Conservation (phyloP, 1,284 basidiomycete genomes). For the Ustanciosporium gigantosporum region DNA sequence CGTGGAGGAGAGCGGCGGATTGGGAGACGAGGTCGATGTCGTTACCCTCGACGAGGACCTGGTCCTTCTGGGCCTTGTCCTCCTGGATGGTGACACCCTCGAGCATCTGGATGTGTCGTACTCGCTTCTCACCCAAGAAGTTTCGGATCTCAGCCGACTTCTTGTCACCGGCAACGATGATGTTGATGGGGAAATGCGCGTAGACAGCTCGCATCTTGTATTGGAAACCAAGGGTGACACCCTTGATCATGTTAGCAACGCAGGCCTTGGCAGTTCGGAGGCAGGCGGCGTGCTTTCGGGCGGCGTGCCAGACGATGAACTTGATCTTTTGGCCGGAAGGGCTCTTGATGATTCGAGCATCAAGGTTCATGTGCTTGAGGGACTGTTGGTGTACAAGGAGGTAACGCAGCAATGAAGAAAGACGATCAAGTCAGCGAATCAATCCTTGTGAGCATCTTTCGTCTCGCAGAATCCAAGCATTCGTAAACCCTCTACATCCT, state of each 20-base stretch:
- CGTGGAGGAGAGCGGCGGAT: conserved; percentile 59
- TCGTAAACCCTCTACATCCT: no score
- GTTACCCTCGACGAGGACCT: conserved; percentile 63
- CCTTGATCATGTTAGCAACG: conserved; percentile 93
- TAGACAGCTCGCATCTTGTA: conserved; percentile 92
- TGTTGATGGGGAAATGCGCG: conserved; percentile 99
- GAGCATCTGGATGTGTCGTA: conserved; percentile 90
- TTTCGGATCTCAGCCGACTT: conserved; percentile 90
- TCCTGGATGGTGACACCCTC: conserved; percentile 83
- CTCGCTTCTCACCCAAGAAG: conserved; percentile 91
- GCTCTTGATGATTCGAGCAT: conserved; percentile 62
- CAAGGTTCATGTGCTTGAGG: conserved; percentile 61
- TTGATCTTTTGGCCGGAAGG: conserved; percentile 73
- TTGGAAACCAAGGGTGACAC: conserved; percentile 87
- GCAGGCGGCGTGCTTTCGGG: conserved; percentile 97
- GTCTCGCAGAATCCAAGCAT: no score
- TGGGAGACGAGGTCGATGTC: conserved; percentile 64
- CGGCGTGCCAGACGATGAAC: conserved; percentile 96
- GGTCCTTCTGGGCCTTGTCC: conserved; percentile 92
- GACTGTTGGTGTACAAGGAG: conserved; percentile 64
- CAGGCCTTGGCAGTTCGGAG: conserved; percentile 91
- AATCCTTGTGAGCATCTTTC: neutral
- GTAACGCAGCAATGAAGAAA: conserved; percentile 22
- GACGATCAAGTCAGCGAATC: conserved; percentile 6
- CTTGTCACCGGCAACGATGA: conserved; percentile 86